phyloP scores from a whole-genome alignment of 140 eudicot genomes.

The Oenanthe javanica region DNA sequence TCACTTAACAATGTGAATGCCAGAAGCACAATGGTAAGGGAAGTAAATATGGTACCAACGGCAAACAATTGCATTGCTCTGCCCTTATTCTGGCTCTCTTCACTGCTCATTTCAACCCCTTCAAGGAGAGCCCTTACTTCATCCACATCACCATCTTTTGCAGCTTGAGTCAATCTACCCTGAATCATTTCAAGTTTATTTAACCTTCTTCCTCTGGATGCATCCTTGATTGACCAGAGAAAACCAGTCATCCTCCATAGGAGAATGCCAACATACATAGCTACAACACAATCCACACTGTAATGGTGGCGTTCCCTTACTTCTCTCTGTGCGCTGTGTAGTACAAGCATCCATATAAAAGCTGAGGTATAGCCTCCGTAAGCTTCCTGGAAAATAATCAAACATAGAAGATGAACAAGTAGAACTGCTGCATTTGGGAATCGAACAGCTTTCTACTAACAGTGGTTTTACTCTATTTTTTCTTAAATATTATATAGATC shows the following conservation, averaged over 20 bases:
- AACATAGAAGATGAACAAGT: not conserved
- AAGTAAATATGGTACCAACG: slow-evolving; percentile 52
- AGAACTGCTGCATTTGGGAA: not conserved
- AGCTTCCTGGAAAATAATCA: slow-evolving; percentile 65
- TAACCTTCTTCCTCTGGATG: slow-evolving; percentile 32
- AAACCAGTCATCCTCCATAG: slow-evolving; percentile 87
- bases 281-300: slow-evolving; percentile 66
- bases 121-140: slow-evolving; percentile 54
- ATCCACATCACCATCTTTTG: slow-evolving; percentile 77
- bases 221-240: slow-evolving; percentile 63
- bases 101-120: slow-evolving; percentile 48
- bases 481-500: not conserved
- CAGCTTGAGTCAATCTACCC: slow-evolving; percentile 65
- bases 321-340: slow-evolving; percentile 94
- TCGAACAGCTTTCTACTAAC: not conserved
- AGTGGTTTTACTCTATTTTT: not conserved
- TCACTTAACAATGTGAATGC: slow-evolving; percentile 72
- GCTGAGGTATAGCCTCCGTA: slow-evolving; percentile 86
- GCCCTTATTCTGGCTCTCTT: slow-evolving; percentile 28
- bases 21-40: slow-evolving; percentile 59
- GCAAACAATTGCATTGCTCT: slow-evolving; percentile 66
- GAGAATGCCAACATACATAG: slow-evolving; percentile 80
- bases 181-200: slow-evolving; percentile 60
- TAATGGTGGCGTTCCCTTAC: slow-evolving; percentile 78
- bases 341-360: slow-evolving; percentile 75